Conservation (phyloP, 306 rosid genomes). For the Fragaria iinumae region DNA sequence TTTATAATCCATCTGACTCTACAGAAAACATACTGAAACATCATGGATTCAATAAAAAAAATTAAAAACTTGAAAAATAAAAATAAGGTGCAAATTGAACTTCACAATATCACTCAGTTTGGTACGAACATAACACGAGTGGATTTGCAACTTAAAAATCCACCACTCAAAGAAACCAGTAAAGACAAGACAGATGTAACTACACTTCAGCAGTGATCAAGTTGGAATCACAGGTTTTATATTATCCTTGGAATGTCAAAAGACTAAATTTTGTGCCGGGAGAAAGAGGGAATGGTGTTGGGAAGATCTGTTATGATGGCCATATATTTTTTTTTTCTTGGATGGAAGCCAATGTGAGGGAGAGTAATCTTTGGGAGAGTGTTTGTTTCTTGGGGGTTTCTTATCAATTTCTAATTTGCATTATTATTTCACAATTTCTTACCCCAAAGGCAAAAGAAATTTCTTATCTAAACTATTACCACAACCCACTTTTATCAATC, state of each 20-base stretch:
- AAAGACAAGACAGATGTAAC: background rate
- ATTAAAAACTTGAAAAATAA: background rate
- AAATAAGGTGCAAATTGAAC: background rate
- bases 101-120: background rate
- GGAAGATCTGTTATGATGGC: background rate
- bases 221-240: background rate
- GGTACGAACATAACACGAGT: background rate
- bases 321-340: background rate
- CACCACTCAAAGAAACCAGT: background rate
- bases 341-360: background rate
- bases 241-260: background rate
- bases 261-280: background rate
- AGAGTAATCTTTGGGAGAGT: background rate
- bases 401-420: background rate
- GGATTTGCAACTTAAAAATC: background rate
- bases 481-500: too few relatives aligned
- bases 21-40: background rate
- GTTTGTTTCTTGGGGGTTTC: background rate
- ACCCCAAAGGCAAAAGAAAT: background rate
- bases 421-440: background rate
- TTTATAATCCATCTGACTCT: background rate
- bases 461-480: too few relatives aligned
- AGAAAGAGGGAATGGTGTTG: background rate
- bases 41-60: background rate
- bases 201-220: background rate